Evolutionary conservation across 2,329 filamentous ascomycete genomes (phyloP).

Genomic region (Colletotrichum tofieldiae): DNA sequence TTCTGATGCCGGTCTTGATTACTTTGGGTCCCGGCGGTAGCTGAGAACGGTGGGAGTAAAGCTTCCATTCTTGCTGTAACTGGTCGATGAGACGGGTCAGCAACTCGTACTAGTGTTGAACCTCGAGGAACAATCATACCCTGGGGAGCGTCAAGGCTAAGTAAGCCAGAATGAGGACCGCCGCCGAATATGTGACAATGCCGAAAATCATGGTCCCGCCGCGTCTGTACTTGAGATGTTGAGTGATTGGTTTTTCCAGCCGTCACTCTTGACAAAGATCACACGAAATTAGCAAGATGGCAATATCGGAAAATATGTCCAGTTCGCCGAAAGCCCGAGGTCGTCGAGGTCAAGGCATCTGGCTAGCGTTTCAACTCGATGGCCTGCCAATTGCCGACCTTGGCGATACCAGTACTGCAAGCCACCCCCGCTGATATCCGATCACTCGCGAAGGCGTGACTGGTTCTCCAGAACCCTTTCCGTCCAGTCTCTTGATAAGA

Average conservation of each 20-base stretch:
- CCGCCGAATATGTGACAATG: conserved; percentile 43
- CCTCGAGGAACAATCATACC: conserved; percentile 41
- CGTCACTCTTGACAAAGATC: neutral
- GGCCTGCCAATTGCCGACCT: conserved; percentile 45
- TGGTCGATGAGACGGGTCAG: conserved; percentile 39
- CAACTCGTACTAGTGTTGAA: neutral
- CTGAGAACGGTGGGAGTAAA: conserved; percentile 55
- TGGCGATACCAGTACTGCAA: conserved; percentile 29
- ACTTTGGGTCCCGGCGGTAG: conserved; percentile 57
- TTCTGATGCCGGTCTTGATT: conserved; percentile 55
- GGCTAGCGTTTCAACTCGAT: conserved; percentile 13
- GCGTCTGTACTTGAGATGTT: too few relatives aligned
- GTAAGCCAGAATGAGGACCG: conserved; percentile 46
- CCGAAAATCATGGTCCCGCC: conserved; percentile 2
- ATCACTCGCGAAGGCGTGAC: neutral
- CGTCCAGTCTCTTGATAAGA: neutral
- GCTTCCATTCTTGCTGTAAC: conserved; percentile 56
- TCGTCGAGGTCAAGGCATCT: neutral
- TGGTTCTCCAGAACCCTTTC: neutral
- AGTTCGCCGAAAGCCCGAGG: conserved; percentile 9
- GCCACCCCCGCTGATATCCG: conserved; percentile 24
- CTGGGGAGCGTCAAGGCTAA: conserved; percentile 48
- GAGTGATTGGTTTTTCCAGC: neutral
- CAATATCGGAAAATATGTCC: neutral
- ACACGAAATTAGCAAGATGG: neutral